phyloP scores from a whole-genome alignment of 2,329 filamentous ascomycete genomes.

The Erysiphe pulchra region DNA sequence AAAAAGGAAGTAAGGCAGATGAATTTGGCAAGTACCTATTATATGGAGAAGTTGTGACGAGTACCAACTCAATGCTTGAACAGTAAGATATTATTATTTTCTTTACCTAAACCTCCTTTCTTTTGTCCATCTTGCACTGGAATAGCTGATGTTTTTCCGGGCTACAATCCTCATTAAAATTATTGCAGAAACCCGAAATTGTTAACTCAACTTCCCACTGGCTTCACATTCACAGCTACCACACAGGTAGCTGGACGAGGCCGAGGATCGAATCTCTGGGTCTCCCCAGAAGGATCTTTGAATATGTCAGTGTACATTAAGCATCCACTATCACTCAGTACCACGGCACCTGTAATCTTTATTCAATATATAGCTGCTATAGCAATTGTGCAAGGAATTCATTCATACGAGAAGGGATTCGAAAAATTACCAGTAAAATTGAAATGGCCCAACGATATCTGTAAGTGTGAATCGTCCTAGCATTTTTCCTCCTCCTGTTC shows the following conservation, averaged over 20 bases:
- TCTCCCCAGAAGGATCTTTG: constrained; percentile 63
- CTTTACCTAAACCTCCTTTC: too few relatives aligned
- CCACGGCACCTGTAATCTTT: constrained; percentile 62
- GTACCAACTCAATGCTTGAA: constrained; percentile 79
- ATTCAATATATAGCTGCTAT: constrained; percentile 82
- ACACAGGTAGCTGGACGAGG: constrained; percentile 74
- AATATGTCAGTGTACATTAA: constrained; percentile 77
- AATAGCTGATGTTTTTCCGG: background rate
- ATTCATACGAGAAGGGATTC: constrained; percentile 55
- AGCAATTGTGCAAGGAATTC: constrained; percentile 63
- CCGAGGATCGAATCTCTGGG: constrained; percentile 80
- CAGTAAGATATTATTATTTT: constrained; percentile 27
- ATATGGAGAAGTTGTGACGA: constrained; percentile 81
- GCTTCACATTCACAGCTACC: constrained; percentile 72
- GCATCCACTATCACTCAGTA: constrained; percentile 48
- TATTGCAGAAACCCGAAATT: constrained; percentile 43
- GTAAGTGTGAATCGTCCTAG: constrained; percentile 17
- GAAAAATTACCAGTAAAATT: constrained; percentile 52
- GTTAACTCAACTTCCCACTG: constrained; percentile 49
- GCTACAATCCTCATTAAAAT: constrained; percentile 2
- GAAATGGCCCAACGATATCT: constrained; percentile 97
- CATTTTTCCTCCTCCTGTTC: too few relatives aligned
- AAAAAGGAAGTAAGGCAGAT: constrained; percentile 26
- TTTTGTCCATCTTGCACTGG: too few relatives aligned
- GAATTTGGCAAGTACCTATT: constrained; percentile 55